Conservation (phyloP, 371 early-diverging fungal genomes). For the Actinomucor elegans region DNA sequence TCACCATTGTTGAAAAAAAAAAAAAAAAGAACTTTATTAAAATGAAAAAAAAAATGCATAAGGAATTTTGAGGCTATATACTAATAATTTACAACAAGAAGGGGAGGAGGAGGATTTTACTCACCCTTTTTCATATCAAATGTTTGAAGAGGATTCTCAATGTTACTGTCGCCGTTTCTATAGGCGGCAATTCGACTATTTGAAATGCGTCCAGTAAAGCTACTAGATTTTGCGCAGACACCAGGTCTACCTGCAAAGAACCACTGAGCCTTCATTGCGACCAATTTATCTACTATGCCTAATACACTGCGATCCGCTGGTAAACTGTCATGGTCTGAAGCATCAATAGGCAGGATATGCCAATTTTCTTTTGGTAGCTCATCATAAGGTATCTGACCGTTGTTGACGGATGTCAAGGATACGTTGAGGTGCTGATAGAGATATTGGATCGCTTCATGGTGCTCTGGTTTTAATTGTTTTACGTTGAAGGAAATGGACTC, state of each 20-base stretch:
- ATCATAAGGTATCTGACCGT: conserved; percentile 48
- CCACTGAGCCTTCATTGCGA: conserved; percentile 50
- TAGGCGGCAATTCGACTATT: conserved; percentile 9
- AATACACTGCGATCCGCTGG: conserved; percentile 37
- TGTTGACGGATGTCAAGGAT: conserved; percentile 15
- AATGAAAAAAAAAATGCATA: too few species aligned
- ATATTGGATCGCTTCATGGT: conserved; percentile 42
- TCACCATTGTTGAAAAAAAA: too few species aligned
- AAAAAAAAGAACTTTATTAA: too few species aligned
- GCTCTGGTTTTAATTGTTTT: conserved; percentile 27
- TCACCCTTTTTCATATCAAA: conserved; percentile 9
- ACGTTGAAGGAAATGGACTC: conserved; percentile 43
- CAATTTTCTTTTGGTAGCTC: conserved; percentile 75
- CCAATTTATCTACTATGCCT: conserved; percentile 48
- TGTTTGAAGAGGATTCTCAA: conserved; percentile 12
- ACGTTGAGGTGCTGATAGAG: conserved; percentile 36
- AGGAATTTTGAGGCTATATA: too few species aligned
- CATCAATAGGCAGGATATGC: conserved; percentile 34
- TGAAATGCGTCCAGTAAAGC: conserved; percentile 41
- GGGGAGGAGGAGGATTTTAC: too few species aligned
- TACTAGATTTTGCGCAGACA: conserved; percentile 42
- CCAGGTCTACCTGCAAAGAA: conserved; percentile 45
- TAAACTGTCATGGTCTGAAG: neutral
- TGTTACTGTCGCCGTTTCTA: conserved; percentile 11
- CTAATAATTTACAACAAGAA: too few species aligned